Base-by-base conservation (phyloP, 495 filamentous ascomycete genomes). In the Cetradonia linearis region DNA sequence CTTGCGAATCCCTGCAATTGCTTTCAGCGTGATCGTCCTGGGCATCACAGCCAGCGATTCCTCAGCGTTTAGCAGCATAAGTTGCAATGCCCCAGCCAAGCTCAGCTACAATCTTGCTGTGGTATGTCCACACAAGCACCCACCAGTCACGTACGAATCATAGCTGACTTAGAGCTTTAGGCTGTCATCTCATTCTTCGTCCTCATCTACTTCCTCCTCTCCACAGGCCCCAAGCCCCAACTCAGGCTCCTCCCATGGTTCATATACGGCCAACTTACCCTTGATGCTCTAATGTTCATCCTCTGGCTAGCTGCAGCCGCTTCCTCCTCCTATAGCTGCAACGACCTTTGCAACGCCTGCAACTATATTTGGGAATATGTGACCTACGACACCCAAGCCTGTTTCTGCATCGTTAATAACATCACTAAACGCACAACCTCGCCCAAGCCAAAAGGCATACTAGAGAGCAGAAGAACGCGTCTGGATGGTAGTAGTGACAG, bases 261-360 rank as follows among this genome's bases (percentile, higher is more conserved):
- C 44, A 49, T 63, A 40, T 58, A 30, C 6, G 58, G 59, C 38
- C 62, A 63, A 33, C 62, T 68, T 3, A 56, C 27, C 20, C 58
- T 68, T 31, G 64, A 68, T 27, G 55, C 47, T n/a, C 11, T 64
- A 36, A 47, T 68, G 47, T 64, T 64, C 48, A 48, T 66, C 27
- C 38, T 66, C 61, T 68, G 63, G 63, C 31, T 66, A 47, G 50
- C 66, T 8, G 66, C 66, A 20, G 61, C 50, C 25, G 59, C 59
- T n/a, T 62, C 60, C n/a, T 63, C 63, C 8, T 42, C 38, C 18
- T 63, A 62, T 36, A 64, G 20, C 34, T 65, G 61, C 59, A 37
- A 38, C 20, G 66, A 68, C 42, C 49, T 68, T 0, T 68, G 63
- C 55, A 62, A 58, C 56, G 64, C 61, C 11, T 65, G 63, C 53